Percentiles rank a stretch among this genome's conserved stretches.
Evolutionary conservation across 1,284 basidiomycete genomes (phyloP).

Genomic region (Taiwanofungus camphoratus): DNA sequence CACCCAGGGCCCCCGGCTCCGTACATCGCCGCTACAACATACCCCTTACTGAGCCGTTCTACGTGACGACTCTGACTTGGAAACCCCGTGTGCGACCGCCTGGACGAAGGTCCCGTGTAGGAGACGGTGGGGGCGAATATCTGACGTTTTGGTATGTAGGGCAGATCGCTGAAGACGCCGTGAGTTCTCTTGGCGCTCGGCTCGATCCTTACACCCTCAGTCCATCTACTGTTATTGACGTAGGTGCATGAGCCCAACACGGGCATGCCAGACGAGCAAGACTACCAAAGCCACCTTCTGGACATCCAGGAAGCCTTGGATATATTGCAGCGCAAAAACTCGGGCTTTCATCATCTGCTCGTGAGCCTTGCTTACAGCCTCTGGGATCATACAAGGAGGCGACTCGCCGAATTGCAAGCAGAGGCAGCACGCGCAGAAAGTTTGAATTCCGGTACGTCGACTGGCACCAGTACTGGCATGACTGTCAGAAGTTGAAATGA

Average conservation of each 20-base stretch:
- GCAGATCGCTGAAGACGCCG: slow-evolving; percentile 45
- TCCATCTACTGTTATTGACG: background rate
- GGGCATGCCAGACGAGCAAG: slow-evolving; percentile 50
- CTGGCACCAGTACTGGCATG: too few relatives aligned
- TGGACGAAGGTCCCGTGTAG: slow-evolving; percentile 9
- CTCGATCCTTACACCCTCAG: background rate
- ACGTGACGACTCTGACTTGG: slow-evolving; percentile 32
- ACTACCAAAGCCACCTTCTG: slow-evolving; percentile 34
- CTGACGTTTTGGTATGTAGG: slow-evolving; percentile 48
- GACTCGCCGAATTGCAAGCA: too few relatives aligned
- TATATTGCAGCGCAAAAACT: too few relatives aligned
- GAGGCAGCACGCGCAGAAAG: too few relatives aligned
- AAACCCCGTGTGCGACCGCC: slow-evolving; percentile 11
- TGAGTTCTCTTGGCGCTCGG: slow-evolving; percentile 27
- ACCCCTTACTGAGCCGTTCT: slow-evolving; percentile 44
- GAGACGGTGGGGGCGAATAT: slow-evolving; percentile 39
- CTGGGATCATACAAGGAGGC: too few relatives aligned
- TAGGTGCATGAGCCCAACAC: slow-evolving; percentile 44
- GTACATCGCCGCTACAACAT: slow-evolving; percentile 1
- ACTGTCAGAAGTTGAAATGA: too few relatives aligned
- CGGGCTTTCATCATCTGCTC: too few relatives aligned
- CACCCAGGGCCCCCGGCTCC: slow-evolving; percentile 33
- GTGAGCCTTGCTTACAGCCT: too few relatives aligned
- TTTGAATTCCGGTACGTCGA: too few relatives aligned
- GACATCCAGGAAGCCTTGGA: slow-evolving; percentile 23